phyloP scores from a whole-genome alignment of 1,284 basidiomycete species.

The Malassezia cuniculi region DNA sequence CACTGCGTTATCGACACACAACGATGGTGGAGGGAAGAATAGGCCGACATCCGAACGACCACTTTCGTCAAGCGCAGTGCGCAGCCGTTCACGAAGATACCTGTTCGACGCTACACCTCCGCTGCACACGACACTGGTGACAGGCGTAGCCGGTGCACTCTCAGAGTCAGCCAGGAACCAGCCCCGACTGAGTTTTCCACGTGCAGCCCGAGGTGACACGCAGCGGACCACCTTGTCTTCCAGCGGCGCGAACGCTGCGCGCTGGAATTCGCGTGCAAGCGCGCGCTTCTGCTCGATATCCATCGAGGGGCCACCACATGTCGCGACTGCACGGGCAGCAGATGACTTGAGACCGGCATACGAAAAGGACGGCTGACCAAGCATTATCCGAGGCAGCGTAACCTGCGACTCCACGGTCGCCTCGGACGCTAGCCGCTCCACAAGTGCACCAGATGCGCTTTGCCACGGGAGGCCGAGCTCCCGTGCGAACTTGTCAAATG shows the following conservation, averaged over 20 bases:
- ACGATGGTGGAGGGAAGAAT: constrained; percentile 29
- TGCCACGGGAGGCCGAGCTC: constrained; percentile 32
- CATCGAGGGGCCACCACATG: constrained; percentile 3
- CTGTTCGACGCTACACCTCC: constrained; percentile 40
- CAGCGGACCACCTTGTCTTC: constrained; percentile 30
- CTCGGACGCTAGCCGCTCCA: constrained; percentile 20
- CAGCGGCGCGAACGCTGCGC: constrained; percentile 31
- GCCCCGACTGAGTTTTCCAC: constrained; percentile 3
- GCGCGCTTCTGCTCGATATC: background rate
- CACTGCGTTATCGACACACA: constrained; percentile 41
- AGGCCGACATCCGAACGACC: constrained; percentile 18
- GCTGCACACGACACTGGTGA: constrained; percentile 30
- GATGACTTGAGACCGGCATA: constrained; percentile 32
- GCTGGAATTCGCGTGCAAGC: constrained; percentile 29
- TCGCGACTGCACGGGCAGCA: constrained; percentile 17
- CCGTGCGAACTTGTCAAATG: constrained; percentile 38
- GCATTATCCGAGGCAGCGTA: constrained; percentile 22
- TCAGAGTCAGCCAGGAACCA: constrained; percentile 11
- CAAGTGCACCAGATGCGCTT: constrained; percentile 28
- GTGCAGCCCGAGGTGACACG: constrained; percentile 9
- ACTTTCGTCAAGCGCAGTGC: constrained; percentile 15
- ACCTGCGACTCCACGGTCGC: constrained; percentile 1
- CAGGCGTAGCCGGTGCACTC: constrained; percentile 3
- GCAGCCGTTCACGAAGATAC: constrained; percentile 22
- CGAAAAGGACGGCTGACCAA: constrained; percentile 25